Evolutionary conservation across 768 basidiomycete genomes (phyloP).

Genomic region (Tulasnella sp.): DNA sequence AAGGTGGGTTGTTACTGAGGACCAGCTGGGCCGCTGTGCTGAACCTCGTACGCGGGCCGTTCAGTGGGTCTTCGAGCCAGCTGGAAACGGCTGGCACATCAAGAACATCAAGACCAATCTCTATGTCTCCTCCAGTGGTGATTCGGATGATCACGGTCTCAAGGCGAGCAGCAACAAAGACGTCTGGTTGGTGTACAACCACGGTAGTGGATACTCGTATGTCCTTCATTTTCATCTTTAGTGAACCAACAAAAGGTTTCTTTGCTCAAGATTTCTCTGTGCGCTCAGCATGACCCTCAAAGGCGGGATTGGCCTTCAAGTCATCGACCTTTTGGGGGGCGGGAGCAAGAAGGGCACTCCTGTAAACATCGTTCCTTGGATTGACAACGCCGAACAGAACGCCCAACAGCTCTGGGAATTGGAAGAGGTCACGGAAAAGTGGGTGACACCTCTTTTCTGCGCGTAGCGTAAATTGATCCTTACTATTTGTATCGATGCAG

Average conservation of each 20-base stretch:
- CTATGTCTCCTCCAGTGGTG: not conserved
- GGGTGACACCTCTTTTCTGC: too few relatives aligned
- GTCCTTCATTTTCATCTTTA: not conserved
- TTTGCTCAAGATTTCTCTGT: not conserved
- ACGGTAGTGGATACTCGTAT: not conserved
- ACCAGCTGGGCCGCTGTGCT: not conserved
- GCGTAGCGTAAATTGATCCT: too few relatives aligned
- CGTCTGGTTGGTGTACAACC: not conserved
- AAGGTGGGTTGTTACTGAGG: not conserved
- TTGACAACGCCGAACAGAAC: not conserved
- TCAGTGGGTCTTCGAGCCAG: slow-evolving; percentile 6
- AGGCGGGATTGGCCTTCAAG: too few relatives aligned
- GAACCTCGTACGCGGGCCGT: not conserved
- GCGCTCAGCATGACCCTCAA: not conserved
- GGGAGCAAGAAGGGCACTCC: not conserved
- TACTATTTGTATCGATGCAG: too few relatives aligned
- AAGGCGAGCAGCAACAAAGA: not conserved
- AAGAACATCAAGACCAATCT: not conserved
- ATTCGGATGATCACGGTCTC: not conserved
- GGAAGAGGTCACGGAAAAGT: not conserved
- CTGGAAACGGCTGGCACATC: not conserved
- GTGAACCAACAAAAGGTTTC: not conserved
- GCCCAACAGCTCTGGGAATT: not conserved
- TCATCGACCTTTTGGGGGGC: not conserved
- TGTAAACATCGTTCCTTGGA: not conserved